Evolutionary conservation across 192 early-diverging fungal species (phyloP).

Genomic region (Umbelopsis sp.): DNA sequence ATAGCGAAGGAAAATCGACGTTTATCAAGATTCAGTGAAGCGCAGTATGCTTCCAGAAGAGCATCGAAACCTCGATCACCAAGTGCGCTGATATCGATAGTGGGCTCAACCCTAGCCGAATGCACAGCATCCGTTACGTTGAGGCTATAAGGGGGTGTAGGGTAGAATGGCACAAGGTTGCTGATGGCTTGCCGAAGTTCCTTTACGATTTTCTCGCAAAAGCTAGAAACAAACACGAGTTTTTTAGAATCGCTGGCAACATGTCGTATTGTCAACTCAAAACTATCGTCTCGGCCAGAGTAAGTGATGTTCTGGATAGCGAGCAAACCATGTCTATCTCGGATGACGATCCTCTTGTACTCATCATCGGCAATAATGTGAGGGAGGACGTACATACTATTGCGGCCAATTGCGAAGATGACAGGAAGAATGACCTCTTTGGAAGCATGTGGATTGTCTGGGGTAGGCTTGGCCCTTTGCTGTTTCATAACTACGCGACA

Average conservation of each 20-base stretch:
- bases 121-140: not conserved
- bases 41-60: slow-evolving; percentile 23
- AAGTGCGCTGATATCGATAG: not conserved
- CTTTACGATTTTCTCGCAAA: slow-evolving; percentile 13
- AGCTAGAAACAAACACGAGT: slow-evolving; percentile 19
- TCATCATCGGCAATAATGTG: not conserved
- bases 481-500: slow-evolving; percentile 14
- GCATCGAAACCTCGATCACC: slow-evolving; percentile 28
- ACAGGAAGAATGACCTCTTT: slow-evolving; percentile 17
- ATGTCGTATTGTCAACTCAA: slow-evolving; percentile 14
- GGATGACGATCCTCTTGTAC: slow-evolving; percentile 22
- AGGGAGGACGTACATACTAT: slow-evolving; percentile 22
- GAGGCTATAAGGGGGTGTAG: slow-evolving; percentile 26
- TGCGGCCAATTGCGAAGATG: slow-evolving; percentile 17
- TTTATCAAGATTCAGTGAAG: slow-evolving; percentile 25
- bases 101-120: not conserved
- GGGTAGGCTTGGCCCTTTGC: not conserved
- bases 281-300: slow-evolving; percentile 22
- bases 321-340: slow-evolving; percentile 21
- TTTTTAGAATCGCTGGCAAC: not conserved
- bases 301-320: slow-evolving; percentile 16
- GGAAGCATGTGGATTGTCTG: not conserved
- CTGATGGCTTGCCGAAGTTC: slow-evolving; percentile 17
- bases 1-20: slow-evolving; percentile 20
- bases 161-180: slow-evolving; percentile 24